Conservation (phyloP, 805 yeast genomes). For the Wickerhamomyces hampshirensis region DNA sequence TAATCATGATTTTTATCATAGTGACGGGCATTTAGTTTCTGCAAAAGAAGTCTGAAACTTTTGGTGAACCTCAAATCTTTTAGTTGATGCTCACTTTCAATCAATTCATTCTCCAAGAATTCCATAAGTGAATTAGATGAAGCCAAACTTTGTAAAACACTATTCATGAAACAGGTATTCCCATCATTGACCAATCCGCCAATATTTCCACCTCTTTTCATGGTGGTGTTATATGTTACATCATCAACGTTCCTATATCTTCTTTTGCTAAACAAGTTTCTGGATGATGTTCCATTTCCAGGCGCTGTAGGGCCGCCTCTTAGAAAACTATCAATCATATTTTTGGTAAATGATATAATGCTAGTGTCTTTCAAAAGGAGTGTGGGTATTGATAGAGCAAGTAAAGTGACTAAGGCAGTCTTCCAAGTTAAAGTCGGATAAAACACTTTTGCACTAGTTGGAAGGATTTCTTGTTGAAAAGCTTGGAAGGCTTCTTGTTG, state of each 20-base stretch:
- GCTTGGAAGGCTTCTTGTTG: too few relatives aligned
- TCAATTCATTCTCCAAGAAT: slow-evolving; percentile 44
- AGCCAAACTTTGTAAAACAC: slow-evolving; percentile 79
- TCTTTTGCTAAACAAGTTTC: slow-evolving; percentile 4
- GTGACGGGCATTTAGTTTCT: slow-evolving; percentile 50
- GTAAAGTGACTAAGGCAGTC: too few relatives aligned
- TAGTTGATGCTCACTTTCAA: slow-evolving; percentile 11
- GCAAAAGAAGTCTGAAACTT: slow-evolving; percentile 47
- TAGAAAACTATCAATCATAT: too few relatives aligned
- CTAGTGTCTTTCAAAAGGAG: too few relatives aligned
- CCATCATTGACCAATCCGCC: slow-evolving; percentile 91
- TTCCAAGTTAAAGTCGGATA: too few relatives aligned
- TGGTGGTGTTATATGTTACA: slow-evolving; percentile 30
- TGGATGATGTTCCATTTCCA: not conserved
- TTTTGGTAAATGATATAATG: too few relatives aligned
- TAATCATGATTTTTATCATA: slow-evolving; percentile 52
- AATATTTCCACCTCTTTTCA: slow-evolving; percentile 61
- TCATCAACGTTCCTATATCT: slow-evolving; percentile 8
- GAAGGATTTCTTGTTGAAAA: too few relatives aligned
- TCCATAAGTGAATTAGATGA: slow-evolving; percentile 57
- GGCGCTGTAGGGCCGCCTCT: too few relatives aligned
- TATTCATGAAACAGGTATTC: slow-evolving; percentile 92
- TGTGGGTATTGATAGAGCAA: too few relatives aligned
- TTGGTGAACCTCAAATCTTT: slow-evolving; percentile 43
- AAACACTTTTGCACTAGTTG: too few relatives aligned